Conservation (phyloP, 2,329 filamentous ascomycete genomes). For the Phaeosphaeria sp. region DNA sequence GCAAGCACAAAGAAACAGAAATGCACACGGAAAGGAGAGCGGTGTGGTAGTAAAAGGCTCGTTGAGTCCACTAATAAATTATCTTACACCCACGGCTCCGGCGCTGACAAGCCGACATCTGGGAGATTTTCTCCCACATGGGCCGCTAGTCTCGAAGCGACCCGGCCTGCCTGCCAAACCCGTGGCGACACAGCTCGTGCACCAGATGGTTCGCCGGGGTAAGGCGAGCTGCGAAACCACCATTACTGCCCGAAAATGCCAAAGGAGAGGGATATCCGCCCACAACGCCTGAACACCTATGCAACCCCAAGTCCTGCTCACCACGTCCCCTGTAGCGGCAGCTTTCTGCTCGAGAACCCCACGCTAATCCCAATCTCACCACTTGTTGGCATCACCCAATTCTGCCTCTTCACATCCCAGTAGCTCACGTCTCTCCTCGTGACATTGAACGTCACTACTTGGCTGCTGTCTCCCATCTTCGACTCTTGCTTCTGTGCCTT, state of each 20-base stretch:
- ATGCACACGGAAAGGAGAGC: slow-evolving; percentile 22
- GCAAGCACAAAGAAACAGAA: slow-evolving; percentile 23
- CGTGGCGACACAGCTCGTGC: background rate
- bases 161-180: background rate
- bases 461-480: slow-evolving; percentile 21
- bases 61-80: slow-evolving; percentile 28
- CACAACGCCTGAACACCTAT: background rate
- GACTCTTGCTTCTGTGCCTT: slow-evolving; percentile 30
- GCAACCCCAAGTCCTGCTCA: slow-evolving; percentile 16
- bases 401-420: slow-evolving; percentile 49
- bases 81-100: too few species aligned
- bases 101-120: too few species aligned
- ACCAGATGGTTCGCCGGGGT: background rate
- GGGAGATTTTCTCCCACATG: background rate
- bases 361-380: slow-evolving; percentile 39
- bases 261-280: background rate
- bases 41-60: slow-evolving; percentile 11
- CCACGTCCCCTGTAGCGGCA: slow-evolving; percentile 41
- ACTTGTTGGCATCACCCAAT: slow-evolving; percentile 48
- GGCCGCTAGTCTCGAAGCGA: background rate
- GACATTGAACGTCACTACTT: slow-evolving; percentile 45
- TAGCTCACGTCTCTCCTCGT: slow-evolving; percentile 51
- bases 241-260: background rate
- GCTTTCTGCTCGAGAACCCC: slow-evolving; percentile 44
- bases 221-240: background rate